These are phyloP conservation scores for Apiotrichum akiyoshidainum DNA, from an alignment of 1,284 basidiomycete species.

Conservation along the genomic window DNA sequence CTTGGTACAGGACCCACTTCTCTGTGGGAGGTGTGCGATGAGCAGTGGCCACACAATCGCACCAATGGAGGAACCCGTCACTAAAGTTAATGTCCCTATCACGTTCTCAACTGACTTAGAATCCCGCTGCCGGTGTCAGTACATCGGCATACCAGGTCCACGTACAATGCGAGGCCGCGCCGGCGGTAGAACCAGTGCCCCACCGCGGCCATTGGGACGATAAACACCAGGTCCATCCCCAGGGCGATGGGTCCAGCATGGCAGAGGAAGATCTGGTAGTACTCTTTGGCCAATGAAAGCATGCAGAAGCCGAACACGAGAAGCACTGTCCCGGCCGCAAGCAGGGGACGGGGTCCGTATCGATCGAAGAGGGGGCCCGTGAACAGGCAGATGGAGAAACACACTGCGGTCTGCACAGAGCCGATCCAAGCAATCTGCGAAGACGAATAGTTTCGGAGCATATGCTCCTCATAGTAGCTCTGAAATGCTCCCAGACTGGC, in stretches of 20 bases:
- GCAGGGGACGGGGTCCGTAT: conserved; percentile 35
- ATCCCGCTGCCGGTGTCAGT: neutral
- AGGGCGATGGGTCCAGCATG: conserved; percentile 35
- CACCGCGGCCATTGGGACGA: conserved; percentile 39
- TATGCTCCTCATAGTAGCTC: conserved; percentile 33
- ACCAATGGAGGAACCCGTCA: conserved; percentile 34
- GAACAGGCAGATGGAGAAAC: conserved; percentile 34
- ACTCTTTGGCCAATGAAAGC: conserved; percentile 31
- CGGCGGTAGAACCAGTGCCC: conserved; percentile 43
- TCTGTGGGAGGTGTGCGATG: conserved; percentile 29
- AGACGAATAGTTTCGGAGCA: conserved; percentile 28
- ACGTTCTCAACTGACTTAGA: neutral
- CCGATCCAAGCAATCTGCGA: conserved; percentile 41
- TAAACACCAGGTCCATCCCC: conserved; percentile 41
- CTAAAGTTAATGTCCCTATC: no score
- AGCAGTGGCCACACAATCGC: conserved; percentile 37
- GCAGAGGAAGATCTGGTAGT: conserved; percentile 38
- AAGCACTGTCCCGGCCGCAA: conserved; percentile 28
- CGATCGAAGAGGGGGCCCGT: conserved; percentile 41
- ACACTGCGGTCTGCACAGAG: conserved; percentile 34
- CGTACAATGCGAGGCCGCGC: conserved; percentile 40
- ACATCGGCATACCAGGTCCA: neutral
- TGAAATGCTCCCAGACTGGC: conserved; percentile 40
- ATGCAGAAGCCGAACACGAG: conserved; percentile 31
- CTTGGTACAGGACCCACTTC: neutral